Evolutionary conservation across 768 basidiomycete genomes (phyloP).

Genomic region (Heimioporus sp.): DNA sequence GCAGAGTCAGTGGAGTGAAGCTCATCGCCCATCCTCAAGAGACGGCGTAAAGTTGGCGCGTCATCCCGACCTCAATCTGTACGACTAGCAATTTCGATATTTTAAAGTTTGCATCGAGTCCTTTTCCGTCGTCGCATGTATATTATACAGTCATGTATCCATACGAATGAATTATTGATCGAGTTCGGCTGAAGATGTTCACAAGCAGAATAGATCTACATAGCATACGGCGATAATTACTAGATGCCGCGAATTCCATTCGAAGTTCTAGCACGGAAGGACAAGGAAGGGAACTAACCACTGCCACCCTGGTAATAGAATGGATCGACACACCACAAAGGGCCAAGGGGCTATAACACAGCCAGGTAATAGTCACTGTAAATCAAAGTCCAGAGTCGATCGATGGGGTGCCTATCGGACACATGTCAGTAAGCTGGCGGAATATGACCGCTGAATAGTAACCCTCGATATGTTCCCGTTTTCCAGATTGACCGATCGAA

Average conservation of each 20-base stretch:
- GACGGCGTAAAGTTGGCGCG: slow-evolving; percentile 16
- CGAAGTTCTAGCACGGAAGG: not conserved
- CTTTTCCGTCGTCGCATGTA: not conserved
- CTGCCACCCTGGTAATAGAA: not conserved
- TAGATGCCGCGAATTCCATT: not conserved
- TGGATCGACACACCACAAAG: not conserved
- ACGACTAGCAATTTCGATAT: slow-evolving; percentile 12
- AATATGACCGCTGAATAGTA: slow-evolving; percentile 1
- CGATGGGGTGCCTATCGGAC: slow-evolving; percentile 1
- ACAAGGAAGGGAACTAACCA: not conserved
- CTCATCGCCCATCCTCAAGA: slow-evolving; percentile 43
- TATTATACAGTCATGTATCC: slow-evolving; percentile 3
- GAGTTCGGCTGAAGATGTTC: no score
- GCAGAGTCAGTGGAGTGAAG: slow-evolving; percentile 44
- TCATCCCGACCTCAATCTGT: not conserved
- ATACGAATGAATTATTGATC: not conserved
- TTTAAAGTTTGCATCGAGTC: not conserved
- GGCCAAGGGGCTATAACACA: no score
- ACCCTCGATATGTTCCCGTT: slow-evolving; percentile 8
- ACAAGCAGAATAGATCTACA: no score
- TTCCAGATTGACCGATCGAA: slow-evolving; percentile 10
- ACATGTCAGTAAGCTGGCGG: not conserved
- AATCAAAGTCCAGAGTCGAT: slow-evolving; percentile 4
- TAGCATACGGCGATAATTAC: not conserved
- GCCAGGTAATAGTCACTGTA: not conserved